Percentiles rank a stretch among this genome's conserved stretches.
Conservation (phyloP, 371 early-diverging fungal genomes). For the Blastocladiella emersonii region DNA sequence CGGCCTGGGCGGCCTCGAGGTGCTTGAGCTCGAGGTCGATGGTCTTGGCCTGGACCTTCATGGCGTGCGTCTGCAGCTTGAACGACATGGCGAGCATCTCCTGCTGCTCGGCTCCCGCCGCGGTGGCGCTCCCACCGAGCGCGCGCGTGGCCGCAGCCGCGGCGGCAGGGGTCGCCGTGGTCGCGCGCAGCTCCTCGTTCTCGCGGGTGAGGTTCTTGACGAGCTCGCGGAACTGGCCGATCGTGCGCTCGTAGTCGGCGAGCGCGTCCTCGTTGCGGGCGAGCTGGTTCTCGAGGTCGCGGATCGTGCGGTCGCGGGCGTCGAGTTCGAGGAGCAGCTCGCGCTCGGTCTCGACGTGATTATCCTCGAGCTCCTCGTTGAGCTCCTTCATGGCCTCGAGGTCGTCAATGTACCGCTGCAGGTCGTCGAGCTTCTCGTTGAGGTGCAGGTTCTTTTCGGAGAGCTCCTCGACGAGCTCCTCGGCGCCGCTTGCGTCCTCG, state of each 20-base stretch:
- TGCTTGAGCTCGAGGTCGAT: constrained; percentile 79
- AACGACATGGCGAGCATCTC: constrained; percentile 70
- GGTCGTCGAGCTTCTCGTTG: constrained; percentile 58
- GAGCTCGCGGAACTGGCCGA: constrained; percentile 71
- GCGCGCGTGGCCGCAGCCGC: too few relatives aligned
- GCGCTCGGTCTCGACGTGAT: constrained; percentile 70
- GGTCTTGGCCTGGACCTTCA: constrained; percentile 73
- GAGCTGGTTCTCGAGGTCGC: constrained; percentile 43
- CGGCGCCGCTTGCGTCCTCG: constrained; percentile 68
- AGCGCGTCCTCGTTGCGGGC: constrained; percentile 46
- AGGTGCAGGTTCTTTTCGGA: constrained; percentile 62
- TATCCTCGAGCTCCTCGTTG: constrained; percentile 83
- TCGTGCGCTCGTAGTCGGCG: constrained; percentile 71
- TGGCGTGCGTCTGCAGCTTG: constrained; percentile 60
- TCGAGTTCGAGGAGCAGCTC: constrained; percentile 68
- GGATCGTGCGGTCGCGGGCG: constrained; percentile 43
- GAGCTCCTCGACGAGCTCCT: constrained; percentile 63
- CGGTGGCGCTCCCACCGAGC: constrained; percentile 12
- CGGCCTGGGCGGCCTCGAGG: constrained; percentile 68
- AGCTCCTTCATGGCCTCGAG: constrained; percentile 78
- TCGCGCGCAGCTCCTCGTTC: background rate
- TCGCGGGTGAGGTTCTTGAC: constrained; percentile 36
- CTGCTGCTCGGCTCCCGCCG: constrained; percentile 39
- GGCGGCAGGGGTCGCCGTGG: too few relatives aligned
- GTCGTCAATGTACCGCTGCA: constrained; percentile 62